phyloP scores from a whole-genome alignment of 2,329 filamentous ascomycete species.

The Didymellaceae sp. region DNA sequence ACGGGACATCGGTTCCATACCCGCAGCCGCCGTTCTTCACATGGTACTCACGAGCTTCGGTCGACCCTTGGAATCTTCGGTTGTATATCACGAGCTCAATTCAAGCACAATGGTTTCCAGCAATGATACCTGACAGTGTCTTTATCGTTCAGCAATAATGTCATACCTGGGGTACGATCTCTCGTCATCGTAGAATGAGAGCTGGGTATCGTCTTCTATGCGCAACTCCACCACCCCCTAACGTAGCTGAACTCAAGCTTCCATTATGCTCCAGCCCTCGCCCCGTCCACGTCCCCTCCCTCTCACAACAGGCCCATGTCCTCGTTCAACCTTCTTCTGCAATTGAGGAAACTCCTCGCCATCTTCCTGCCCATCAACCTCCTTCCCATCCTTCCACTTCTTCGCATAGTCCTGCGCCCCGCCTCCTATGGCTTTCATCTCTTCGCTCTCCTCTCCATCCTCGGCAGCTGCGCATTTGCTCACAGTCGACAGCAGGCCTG shows the following conservation, averaged over 20 bases:
- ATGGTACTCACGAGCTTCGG: too few species aligned
- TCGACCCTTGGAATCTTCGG: too few species aligned
- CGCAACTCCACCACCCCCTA: neutral
- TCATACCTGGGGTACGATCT: too few species aligned
- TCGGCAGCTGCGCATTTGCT: slow-evolving; percentile 33
- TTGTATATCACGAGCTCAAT: too few species aligned
- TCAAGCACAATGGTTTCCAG: too few species aligned
- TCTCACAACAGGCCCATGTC: slow-evolving; percentile 38
- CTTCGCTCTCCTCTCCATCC: slow-evolving; percentile 30
- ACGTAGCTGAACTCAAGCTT: slow-evolving; percentile 12
- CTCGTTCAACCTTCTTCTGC: slow-evolving; percentile 29
- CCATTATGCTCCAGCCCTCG: slow-evolving; percentile 30
- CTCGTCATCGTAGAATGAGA: too few species aligned
- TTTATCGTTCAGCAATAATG: too few species aligned
- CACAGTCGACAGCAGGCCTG: slow-evolving; percentile 26
- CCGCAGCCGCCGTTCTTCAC: neutral
- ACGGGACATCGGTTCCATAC: slow-evolving; percentile 7
- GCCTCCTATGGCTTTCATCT: slow-evolving; percentile 41
- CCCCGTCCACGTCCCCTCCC: slow-evolving; percentile 19
- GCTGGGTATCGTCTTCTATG: slow-evolving; percentile 2
- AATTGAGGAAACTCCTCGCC: slow-evolving; percentile 5
- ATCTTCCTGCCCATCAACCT: slow-evolving; percentile 11
- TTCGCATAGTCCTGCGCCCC: slow-evolving; percentile 42
- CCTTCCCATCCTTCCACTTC: slow-evolving; percentile 29
- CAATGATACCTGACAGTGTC: too few species aligned